phyloP scores from a whole-genome alignment of 2,329 filamentous ascomycete species.

The Aspergillus bombycis region DNA sequence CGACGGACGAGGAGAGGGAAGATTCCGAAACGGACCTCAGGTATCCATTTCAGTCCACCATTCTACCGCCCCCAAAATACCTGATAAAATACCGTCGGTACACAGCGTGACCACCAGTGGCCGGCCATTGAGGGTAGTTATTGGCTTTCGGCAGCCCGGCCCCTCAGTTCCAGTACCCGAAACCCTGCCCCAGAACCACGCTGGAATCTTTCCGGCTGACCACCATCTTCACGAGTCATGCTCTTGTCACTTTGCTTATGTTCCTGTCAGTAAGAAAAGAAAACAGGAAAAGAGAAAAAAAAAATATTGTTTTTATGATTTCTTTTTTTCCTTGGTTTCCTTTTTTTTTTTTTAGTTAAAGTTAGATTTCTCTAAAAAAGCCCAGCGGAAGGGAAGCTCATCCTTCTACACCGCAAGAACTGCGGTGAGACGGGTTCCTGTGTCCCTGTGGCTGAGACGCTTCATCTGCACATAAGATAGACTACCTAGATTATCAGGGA shows the following conservation, averaged over 20 bases:
- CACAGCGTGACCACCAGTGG: too few species aligned
- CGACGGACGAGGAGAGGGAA: background rate
- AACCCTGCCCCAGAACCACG: too few species aligned
- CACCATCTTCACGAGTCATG: background rate
- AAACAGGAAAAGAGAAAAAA: too few species aligned
- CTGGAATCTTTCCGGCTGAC: background rate
- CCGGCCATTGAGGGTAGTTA: too few species aligned
- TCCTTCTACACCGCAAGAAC: background rate
- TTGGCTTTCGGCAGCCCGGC: too few species aligned
- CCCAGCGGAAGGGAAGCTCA: background rate
- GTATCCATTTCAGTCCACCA: too few species aligned
- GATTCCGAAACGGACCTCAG: background rate
- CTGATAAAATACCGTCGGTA: too few species aligned
- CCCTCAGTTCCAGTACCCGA: too few species aligned
- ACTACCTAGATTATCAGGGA: background rate
- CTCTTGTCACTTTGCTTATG: too few species aligned
- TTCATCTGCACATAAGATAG: background rate
- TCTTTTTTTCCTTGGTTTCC: background rate
- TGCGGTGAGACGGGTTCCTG: constrained; percentile 2
- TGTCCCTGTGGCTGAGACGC: background rate
- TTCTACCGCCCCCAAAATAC: too few species aligned
- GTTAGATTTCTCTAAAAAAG: background rate
- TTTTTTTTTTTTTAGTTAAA: background rate
- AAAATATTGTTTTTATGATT: background rate
- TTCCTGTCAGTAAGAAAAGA: too few species aligned